phyloP scores from a whole-genome alignment of 2,329 filamentous ascomycete species.

The Salinomyces thailandicus region DNA sequence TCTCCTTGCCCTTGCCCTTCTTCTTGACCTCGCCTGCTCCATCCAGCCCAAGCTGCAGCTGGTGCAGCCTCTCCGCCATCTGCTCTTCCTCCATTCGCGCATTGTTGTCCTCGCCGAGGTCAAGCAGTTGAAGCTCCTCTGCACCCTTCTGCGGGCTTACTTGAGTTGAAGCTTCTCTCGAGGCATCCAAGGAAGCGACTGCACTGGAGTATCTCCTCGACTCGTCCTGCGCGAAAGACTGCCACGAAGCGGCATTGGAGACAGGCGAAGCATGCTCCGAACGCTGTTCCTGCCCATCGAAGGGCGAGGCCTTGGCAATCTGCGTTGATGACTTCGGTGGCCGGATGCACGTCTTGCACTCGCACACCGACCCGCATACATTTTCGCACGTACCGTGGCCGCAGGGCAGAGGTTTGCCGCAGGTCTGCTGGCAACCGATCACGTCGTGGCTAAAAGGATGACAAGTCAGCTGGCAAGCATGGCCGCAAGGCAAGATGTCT shows the following conservation, averaged over 20 bases:
- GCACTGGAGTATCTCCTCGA: constrained; percentile 2
- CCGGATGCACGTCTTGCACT: constrained; percentile 17
- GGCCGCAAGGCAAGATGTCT: constrained; percentile 38
- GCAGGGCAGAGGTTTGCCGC: constrained; percentile 24
- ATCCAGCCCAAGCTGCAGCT: not conserved
- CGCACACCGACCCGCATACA: constrained; percentile 25
- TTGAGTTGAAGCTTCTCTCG: not conserved
- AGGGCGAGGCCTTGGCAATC: not conserved
- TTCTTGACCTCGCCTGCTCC: not conserved
- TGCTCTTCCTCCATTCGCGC: not conserved
- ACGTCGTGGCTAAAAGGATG: constrained; percentile 37
- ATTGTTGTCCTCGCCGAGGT: not conserved
- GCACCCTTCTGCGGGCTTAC: constrained; percentile 1
- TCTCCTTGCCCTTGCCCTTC: constrained; percentile 1
- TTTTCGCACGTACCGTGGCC: constrained; percentile 28
- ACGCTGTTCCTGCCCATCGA: not conserved
- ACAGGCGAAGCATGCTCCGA: not conserved
- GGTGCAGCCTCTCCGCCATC: not conserved
- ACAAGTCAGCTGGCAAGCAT: constrained; percentile 42
- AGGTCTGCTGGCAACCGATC: constrained; percentile 17
- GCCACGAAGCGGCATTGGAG: constrained; percentile 10
- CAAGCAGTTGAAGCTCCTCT: not conserved
- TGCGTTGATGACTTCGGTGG: not conserved
- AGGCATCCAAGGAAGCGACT: constrained; percentile 1
- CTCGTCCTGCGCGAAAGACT: constrained; percentile 12